Conservation (phyloP, 495 filamentous ascomycete species). For the Talaromyces wortmannii region DNA sequence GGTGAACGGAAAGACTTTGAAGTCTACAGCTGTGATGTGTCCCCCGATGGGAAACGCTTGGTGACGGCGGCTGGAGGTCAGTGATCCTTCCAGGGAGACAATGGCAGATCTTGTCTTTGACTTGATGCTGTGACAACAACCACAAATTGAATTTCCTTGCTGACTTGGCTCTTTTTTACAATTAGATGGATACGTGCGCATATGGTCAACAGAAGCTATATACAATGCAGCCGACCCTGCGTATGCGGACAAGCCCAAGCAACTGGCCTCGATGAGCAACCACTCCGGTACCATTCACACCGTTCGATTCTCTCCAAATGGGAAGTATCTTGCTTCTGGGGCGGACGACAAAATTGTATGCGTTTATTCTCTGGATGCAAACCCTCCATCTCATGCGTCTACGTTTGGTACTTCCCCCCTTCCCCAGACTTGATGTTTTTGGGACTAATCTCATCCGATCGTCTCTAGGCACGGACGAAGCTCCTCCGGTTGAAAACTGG, state of each 20-base stretch:
- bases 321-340: conserved; percentile 88
- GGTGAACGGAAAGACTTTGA: conserved; percentile 96
- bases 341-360: conserved; percentile 98
- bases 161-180: too few species aligned
- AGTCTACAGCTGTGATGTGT: conserved; percentile 95
- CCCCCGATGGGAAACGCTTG: conserved; percentile 82
- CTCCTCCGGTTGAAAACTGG: conserved; percentile 94
- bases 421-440: neutral
- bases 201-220: conserved; percentile 95
- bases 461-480: conserved; percentile 70
- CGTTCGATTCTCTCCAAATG: conserved; percentile 90
- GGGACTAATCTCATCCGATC: too few species aligned
- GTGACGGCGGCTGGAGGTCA: conserved; percentile 90
- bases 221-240: conserved; percentile 63
- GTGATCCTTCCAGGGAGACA: conserved; percentile 16
- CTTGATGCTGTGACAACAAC: too few species aligned
- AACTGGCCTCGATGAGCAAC: conserved; percentile 95
- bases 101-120: too few species aligned
- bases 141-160: too few species aligned
- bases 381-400: conserved; percentile 62
- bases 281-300: conserved; percentile 96
- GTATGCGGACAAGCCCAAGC: conserved; percentile 70
- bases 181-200: conserved; percentile 87
- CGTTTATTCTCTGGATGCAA: conserved; percentile 84
- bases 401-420: conserved; percentile 60